Percentiles rank a stretch among this genome's conserved stretches.
phyloP scores from a whole-genome alignment of 805 yeast genomes.

The Pichia heedii region DNA sequence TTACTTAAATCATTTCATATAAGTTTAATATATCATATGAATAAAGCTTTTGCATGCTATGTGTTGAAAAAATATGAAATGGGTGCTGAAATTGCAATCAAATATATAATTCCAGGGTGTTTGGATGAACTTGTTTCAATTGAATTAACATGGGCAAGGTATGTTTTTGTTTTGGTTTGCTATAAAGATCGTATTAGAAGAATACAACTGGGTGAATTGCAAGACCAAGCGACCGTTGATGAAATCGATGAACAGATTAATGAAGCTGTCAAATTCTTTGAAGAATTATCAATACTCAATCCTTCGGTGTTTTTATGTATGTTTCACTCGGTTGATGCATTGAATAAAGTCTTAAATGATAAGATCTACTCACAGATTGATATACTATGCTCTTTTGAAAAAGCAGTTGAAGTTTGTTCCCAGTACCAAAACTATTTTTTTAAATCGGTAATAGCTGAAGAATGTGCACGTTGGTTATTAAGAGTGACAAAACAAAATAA shows the following conservation, averaged over 20 bases:
- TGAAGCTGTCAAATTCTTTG: constrained; percentile 20
- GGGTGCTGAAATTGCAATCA: constrained; percentile 5
- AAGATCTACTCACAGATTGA: constrained; percentile 25
- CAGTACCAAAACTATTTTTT: constrained; percentile 28
- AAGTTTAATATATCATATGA: background rate
- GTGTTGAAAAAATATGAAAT: constrained; percentile 8
- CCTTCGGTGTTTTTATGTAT: constrained; percentile 34
- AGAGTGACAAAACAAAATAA: constrained; percentile 18
- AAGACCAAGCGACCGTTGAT: constrained; percentile 13
- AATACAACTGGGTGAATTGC: constrained; percentile 8
- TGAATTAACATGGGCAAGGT: constrained; percentile 9
- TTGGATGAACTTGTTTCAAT: constrained; percentile 1
- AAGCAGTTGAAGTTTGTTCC: constrained; percentile 33
- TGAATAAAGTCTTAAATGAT: constrained; percentile 17
- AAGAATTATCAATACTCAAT: constrained; percentile 28
- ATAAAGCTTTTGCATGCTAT: constrained; percentile 3
- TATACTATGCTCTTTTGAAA: constrained; percentile 36
- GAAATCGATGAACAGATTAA: constrained; percentile 13
- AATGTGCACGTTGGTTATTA: constrained; percentile 35
- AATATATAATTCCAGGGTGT: constrained; percentile 1
- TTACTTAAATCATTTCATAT: background rate
- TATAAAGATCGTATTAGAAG: constrained; percentile 6
- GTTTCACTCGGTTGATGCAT: constrained; percentile 29
- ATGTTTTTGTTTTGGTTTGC: constrained; percentile 10
- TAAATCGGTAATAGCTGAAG: constrained; percentile 31